Evolutionary conservation across 352 stramenopile species (phyloP), one percentile per base, ranked within the genome.

Genomic region (Detonula confervacea): DNA sequence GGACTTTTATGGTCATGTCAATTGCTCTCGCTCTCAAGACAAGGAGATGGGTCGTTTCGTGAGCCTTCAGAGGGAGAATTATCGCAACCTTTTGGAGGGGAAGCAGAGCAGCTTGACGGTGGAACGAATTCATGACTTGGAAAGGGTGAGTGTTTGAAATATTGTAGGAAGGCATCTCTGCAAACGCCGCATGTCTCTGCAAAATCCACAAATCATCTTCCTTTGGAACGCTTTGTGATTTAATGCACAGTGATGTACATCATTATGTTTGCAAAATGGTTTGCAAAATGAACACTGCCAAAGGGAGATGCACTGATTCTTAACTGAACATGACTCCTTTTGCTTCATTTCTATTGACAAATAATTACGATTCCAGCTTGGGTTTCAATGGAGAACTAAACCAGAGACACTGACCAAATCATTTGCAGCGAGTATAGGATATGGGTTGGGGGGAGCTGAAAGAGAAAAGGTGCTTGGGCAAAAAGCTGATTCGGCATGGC

Each of bases 51-150:
- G 39, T 35, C 18, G 42, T 2, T 75, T 44, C 3, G 25, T 75
- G 7, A 54, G 54, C 27, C 60, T 54, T 44, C 66, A 75, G 39
- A 42, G 35, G 16, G 54, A 75, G 33, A 49, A 60, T 39, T 75
- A 75, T 52, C 37, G 66, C 16, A 67, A 68, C 12, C n/a, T 75
- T 8, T 11, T 75, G 9, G 33, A 67, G 39, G 66, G 66, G 22
- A 35, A 75, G 27, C 35, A 59, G 18, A 67, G 20, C 35, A 67
- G 29, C 20, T 46, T 75, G 42, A 75, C 66, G 29, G 37, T 51
- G 8, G 49, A 68, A 11, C 66, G 57, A 39, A 66, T 66, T 12
- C 49, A 67, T 0, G 55, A 68, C 35, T 30, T 75, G 29, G 42
- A 61, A 39, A 22, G 44, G 25, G 66, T 75, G 37, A 49, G 66